phyloP scores from a whole-genome alignment of 208 protist species.

The Wallacemonas sp. region DNA sequence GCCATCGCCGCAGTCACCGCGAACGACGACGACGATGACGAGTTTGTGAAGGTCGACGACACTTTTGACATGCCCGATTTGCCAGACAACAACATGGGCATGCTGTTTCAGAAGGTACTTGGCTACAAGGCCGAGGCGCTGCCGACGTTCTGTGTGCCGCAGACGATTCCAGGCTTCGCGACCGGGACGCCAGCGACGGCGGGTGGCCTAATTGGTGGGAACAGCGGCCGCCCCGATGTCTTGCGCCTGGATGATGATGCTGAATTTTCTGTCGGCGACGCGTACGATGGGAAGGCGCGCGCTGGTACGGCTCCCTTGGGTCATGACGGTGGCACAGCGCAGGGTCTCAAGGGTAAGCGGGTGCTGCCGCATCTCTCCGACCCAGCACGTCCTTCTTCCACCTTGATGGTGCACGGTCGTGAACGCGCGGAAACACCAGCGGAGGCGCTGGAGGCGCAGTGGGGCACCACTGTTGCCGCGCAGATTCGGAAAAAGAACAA shows the following conservation, averaged over 20 bases:
- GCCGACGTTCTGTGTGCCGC: conserved; percentile 25
- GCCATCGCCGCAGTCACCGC: background rate
- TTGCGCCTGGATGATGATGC: background rate
- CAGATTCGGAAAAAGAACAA: conserved; percentile 74
- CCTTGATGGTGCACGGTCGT: background rate
- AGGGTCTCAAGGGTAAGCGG: too few relatives aligned
- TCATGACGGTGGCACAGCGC: too few relatives aligned
- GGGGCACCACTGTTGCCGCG: conserved; percentile 54
- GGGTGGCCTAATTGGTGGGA: background rate
- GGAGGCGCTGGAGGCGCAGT: conserved; percentile 35
- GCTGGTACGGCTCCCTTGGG: background rate
- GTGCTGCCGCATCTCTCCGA: background rate
- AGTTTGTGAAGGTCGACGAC: conserved; percentile 56
- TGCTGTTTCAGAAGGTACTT: conserved; percentile 50
- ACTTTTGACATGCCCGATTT: conserved; percentile 27
- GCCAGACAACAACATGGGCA: conserved; percentile 21
- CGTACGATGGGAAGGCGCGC: background rate
- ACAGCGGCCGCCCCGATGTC: background rate
- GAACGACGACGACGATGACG: conserved; percentile 47
- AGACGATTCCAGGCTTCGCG: conserved; percentile 2
- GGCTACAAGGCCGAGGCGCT: conserved; percentile 12
- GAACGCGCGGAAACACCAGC: background rate
- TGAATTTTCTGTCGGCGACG: background rate
- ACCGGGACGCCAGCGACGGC: too few relatives aligned
- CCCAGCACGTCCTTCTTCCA: background rate